Base-by-base conservation (phyloP, 2,329 filamentous ascomycete genomes). In the Alternaria tenuissima region DNA sequence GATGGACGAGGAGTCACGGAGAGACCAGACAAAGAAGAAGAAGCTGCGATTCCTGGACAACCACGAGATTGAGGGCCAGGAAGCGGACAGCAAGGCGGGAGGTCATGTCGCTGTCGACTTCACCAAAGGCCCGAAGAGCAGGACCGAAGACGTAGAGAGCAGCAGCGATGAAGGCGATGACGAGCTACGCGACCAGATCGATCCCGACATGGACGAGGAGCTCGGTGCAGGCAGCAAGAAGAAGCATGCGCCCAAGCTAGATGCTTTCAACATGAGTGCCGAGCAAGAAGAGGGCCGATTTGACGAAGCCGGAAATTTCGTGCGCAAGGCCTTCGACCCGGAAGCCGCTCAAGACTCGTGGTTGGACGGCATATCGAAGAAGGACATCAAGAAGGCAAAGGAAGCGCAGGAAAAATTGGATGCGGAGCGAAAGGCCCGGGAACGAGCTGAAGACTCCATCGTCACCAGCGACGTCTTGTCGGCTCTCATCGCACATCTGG, bases 201-300 rank as follows among this genome's bases (percentile, higher is more conserved):
- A 79, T 32, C 75, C 79, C 62, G 91, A 88, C 18, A 76, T 97
- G 16, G 95, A 97, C 68, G 90, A 94, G 55, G 36, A 99, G 77
- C 84, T 99, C 6, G 95, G 95, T 2, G 90, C 92, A 1, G 95
- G 95, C 14, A 91, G 91, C 2, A 90, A 96, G 70, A 98, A 97
- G 81, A 91, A 89, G 71, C 93, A 97, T 78, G 95, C 95, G 2
- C 95, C 95, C 2, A 92, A 95, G 76, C 86, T 99, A 6, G 95
- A 98, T 78, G 94, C 94, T 3, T 99, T 99, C 85, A 98, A 99
- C 75, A 91, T 99, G 85, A 89, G 88, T 60, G 83, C 87, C 12
- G 95, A 99, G 78, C 89, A 96, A 77, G 93, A 98, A 73, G 94
- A 98, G 69, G 95, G 95, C 1, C 86, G 89, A 11, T 99, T 97